Base-by-base conservation (phyloP, 805 yeast genomes). In the Yarrowia porcina region DNA sequence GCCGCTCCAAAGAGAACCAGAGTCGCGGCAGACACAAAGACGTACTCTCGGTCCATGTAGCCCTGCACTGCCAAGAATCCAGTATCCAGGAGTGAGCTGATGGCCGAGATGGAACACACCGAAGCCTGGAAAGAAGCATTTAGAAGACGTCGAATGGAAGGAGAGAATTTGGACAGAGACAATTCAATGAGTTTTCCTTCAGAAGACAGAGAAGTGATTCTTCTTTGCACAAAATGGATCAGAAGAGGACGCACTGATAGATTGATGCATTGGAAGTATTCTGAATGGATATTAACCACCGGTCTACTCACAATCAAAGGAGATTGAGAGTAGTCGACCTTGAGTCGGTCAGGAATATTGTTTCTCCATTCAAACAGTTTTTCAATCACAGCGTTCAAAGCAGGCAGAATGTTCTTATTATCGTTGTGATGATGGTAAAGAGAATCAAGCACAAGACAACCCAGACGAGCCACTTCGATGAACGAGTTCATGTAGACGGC, bases 41-140 rank as follows among this genome's bases (percentile, higher is more conserved):
- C 41, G 57, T 68, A 68, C 52, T 68, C 71, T 30, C 71, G 41
- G 56, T 68, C 71, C 39, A 68, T 60, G 41, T 68, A 68, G 2
- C 70, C 69, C 33, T 57, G 65, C 0, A 61, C 59, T 11, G 69
- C 65, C 25, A 64, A 63, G 8, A 65, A 42, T 8, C 64, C 47
- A 5, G 59, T 28, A 13, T 36, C 35, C n/a, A 59, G 20, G 7
- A 67, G 54, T 15, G 63, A 36, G 12, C 47, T 25, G 18, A 65
- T 63, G 3, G 67, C 61, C 9, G 64, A 56, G n/a, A 68, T 68
- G 15, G 67, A 64, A 25, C 67, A 69, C 18, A 67, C 64, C 0
- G 69, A 68, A 3, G 71, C 70, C 36, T 65, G 63, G 52, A 68
- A 57, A 11, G 71, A 68, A 2, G 69, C 65, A 33, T 68, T 68